phyloP scores from a whole-genome alignment of 2,329 filamentous ascomycete genomes.

The Exophiala aquamarina region DNA sequence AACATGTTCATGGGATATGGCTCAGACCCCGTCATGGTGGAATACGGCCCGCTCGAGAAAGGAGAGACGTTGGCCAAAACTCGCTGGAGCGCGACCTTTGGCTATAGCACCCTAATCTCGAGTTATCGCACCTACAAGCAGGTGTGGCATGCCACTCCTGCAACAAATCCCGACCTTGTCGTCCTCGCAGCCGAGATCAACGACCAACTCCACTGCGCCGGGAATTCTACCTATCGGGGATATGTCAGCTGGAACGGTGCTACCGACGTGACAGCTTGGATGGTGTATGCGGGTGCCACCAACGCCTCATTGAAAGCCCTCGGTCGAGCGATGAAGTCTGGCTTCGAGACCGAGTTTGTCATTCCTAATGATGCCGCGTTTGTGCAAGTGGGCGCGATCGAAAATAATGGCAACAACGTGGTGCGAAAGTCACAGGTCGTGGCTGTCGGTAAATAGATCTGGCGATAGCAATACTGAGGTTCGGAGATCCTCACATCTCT shows the following conservation, averaged over 20 bases:
- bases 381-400: slow-evolving; percentile 5
- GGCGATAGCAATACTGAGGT: too few species aligned
- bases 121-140: slow-evolving; percentile 41
- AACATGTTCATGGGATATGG: slow-evolving; percentile 42
- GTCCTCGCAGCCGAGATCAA: slow-evolving; percentile 16
- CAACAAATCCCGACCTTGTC: slow-evolving; percentile 31
- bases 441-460: too few species aligned
- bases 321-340: slow-evolving; percentile 31
- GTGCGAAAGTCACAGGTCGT: too few species aligned
- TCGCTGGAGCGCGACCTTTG: slow-evolving; percentile 34
- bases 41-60: slow-evolving; percentile 29
- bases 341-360: slow-evolving; percentile 38
- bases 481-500: too few species aligned
- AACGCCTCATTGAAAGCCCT: slow-evolving; percentile 32
- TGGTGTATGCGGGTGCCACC: slow-evolving; percentile 35
- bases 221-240: slow-evolving; percentile 26
- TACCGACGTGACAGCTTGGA: slow-evolving; percentile 37
- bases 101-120: slow-evolving; percentile 34
- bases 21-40: slow-evolving; percentile 38
- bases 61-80: background rate
- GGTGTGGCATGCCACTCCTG: slow-evolving; percentile 39
- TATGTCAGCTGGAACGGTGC: slow-evolving; percentile 44
- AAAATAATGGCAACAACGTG: too few species aligned
- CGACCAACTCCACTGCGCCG: slow-evolving; percentile 34
- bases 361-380: slow-evolving; percentile 13